Evolutionary conservation across 2,329 filamentous ascomycete species (phyloP), one percentile per base, ranked within the genome.

Genomic region (Aspergillus vadensis): DNA sequence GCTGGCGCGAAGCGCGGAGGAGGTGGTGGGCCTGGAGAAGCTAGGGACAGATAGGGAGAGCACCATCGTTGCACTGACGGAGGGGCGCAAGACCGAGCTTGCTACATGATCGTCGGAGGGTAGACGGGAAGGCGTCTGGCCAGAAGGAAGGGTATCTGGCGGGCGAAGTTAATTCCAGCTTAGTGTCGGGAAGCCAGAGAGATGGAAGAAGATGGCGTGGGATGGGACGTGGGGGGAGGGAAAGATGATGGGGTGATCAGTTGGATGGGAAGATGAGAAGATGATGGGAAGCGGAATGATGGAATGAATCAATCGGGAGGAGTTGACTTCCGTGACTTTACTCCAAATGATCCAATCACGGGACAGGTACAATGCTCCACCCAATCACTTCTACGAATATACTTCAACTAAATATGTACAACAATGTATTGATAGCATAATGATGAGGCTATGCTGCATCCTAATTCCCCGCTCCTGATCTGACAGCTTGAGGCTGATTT

Each of bases 1-100:
- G 52, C 39, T 49, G 27, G 60, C 54, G 56, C 68, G 73, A 62
- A 66, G 70, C 60, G 75, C 61, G 60, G 71, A 58, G 60, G 72
- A 65, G 57, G 64, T 54, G 56, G 67, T 67, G 63, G 72, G 68
- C 70, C 65, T 70, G 59, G 71, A 70, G 63, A 77, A 75, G 66
- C 70, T 70, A 47, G 76, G 71, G 52, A 77, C 68, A 39, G 73
- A 67, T 63, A 76, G 68, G 61, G 72, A 76, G 60, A 74, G 74
- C 72, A 76, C 73, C 75, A 77, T 77, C 53, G 62, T 76, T 67
- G 62, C 52, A 52, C 51, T 58, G 60, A 61, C 36, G 30, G 53
- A 51, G 41, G 59, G 52, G 56, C 43, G 38, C 15, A 27, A 51
- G 39, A 41, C 39, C 38, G 39, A 44, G 41, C 48, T 62, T 66